Conservation (phyloP, 768 basidiomycete species). For the Udeniomyces megalosporus region DNA sequence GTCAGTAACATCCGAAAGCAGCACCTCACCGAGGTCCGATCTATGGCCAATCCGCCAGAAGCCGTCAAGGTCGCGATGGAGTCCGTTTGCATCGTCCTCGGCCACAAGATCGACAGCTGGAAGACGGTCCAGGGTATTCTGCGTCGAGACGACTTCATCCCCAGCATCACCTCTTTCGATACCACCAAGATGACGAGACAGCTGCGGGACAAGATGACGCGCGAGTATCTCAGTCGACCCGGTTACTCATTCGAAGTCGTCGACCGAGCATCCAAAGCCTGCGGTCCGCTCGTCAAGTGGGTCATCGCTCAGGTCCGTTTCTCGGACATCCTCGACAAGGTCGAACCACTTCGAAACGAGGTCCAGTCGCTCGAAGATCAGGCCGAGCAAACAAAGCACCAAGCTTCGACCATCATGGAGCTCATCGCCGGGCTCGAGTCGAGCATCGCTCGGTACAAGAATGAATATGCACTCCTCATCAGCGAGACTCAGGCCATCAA, state of each 20-base stretch:
- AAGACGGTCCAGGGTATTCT: conserved; percentile 88
- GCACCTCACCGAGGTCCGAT: conserved; percentile 88
- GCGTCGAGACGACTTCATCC: conserved; percentile 91
- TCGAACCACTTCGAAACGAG: conserved; percentile 89
- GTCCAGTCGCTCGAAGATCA: conserved; percentile 83
- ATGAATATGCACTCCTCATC: conserved; percentile 91
- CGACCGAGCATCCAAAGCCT: conserved; percentile 86
- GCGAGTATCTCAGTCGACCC: conserved; percentile 76
- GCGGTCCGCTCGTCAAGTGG: conserved; percentile 97
- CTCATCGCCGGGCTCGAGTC: conserved; percentile 86
- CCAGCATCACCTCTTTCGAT: conserved; percentile 87
- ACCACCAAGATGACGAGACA: conserved; percentile 74
- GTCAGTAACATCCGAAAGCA: conserved; percentile 92
- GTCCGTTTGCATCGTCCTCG: conserved; percentile 87
- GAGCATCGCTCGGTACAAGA: conserved; percentile 86
- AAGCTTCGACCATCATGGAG: conserved; percentile 70
- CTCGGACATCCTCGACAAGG: conserved; percentile 92
- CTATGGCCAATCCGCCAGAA: conserved; percentile 97
- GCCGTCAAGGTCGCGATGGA: conserved; percentile 97
- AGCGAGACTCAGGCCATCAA: conserved; percentile 96
- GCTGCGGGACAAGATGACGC: conserved; percentile 79
- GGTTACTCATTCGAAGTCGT: conserved; percentile 90
- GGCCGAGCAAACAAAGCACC: conserved; percentile 87
- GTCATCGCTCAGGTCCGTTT: conserved; percentile 89
- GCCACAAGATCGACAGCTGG: conserved; percentile 95